phyloP scores from a whole-genome alignment of 345 rosid species.

The Ceriops tagal region DNA sequence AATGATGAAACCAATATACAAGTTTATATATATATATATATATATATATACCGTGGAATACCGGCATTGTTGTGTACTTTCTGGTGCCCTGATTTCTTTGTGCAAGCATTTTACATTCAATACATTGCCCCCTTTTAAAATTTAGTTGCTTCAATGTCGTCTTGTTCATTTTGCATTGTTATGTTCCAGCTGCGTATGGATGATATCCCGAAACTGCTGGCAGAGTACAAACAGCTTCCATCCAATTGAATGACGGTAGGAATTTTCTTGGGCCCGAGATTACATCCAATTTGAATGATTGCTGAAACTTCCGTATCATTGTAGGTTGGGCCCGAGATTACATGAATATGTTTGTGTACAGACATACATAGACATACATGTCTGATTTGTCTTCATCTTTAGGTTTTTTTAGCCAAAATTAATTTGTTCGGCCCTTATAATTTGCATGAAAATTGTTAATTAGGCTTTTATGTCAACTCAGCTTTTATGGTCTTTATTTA shows the following conservation, averaged over 20 bases:
- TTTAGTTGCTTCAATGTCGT: background rate
- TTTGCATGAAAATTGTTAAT: too few relatives aligned
- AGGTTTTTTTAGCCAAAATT: too few relatives aligned
- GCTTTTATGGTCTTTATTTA: too few relatives aligned
- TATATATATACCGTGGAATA: too few relatives aligned
- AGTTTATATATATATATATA: background rate
- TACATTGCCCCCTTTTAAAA: background rate
- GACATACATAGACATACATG: too few relatives aligned
- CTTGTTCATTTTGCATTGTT: background rate
- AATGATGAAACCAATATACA: too few relatives aligned
- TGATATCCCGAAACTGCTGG: constrained; percentile 73
- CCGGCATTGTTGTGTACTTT: background rate
- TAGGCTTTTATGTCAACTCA: too few relatives aligned
- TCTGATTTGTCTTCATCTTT: too few relatives aligned
- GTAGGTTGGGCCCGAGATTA: too few relatives aligned
- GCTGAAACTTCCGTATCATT: background rate
- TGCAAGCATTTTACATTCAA: background rate
- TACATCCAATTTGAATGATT: background rate
- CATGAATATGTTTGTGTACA: too few relatives aligned
- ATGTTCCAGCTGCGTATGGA: constrained; percentile 66
- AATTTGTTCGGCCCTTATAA: too few relatives aligned
- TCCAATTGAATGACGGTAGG: constrained; percentile 24
- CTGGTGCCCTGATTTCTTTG: background rate
- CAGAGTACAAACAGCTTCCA: constrained; percentile 60
- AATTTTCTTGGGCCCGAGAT: background rate